Evolutionary conservation across 768 basidiomycete species (phyloP), one percentile per base, ranked within the genome.

Genomic region (Calocera viscosa): DNA sequence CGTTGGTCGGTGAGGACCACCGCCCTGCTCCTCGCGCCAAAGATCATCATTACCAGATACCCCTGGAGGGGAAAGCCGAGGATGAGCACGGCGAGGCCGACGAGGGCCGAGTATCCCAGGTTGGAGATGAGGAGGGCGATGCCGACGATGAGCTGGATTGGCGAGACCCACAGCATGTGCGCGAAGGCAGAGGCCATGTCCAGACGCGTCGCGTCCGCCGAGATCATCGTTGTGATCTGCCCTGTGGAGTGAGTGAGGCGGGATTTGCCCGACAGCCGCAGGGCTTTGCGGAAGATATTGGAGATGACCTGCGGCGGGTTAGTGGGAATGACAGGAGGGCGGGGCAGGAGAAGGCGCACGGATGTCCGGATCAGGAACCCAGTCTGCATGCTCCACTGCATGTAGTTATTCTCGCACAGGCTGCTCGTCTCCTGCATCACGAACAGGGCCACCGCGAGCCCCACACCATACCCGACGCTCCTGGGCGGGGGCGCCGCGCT

Each of bases 31-130:
- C 82, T 79, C 68, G 84, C 82, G 11, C 69, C 72, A 71, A 84
- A 82, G 78, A 87, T 82, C 47, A 81, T 76, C 43, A 74, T 70
- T 30, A 84, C 82, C 30, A 86, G 77, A 24, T 82, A 38, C 32
- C 81, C 72, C 72, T 88, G 86, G 1, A 87, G 68, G 0, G 87
- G 87, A 69, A 86, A 82, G 2, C 82, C 83, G 8, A 86, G 66
- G 1, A 87, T 65, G 22, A 88, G 76, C 30, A 84, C 82, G 65
- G 74, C 83, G 16, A 87, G 74, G 0, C 85, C 86, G 24, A 88
- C 87, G 16, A 90, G 79, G 0, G 86, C 87, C 0, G 86, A 88
- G 70, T 83, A 84, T 3, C 87, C 86, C 22, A 90, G 78, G 80
- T 86, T 86, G 68, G 78, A 78, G 26, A 89, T 80, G 47, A 89